Conservation (phyloP, 2,329 filamentous ascomycete genomes). For the Juglanconis sp. region DNA sequence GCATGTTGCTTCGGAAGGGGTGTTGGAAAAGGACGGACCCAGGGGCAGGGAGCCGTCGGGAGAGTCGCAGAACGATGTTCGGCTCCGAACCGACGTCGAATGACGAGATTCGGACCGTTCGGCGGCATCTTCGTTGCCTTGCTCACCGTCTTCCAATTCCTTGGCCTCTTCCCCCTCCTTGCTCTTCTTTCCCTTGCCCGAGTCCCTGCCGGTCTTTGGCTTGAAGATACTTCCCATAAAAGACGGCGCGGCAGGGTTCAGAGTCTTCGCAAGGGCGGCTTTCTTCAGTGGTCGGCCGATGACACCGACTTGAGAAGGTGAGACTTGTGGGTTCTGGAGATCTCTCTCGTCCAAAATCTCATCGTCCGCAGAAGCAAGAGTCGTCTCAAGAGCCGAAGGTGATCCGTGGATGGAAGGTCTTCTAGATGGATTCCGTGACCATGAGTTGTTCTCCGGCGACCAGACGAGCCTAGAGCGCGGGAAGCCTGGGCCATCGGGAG, state of each 20-base stretch:
- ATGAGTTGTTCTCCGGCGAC: conserved; percentile 43
- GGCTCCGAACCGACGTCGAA: conserved; percentile 17
- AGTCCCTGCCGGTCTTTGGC: conserved; percentile 38
- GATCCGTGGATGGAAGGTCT: conserved; percentile 79
- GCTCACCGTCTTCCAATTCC: conserved; percentile 20
- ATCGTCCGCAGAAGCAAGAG: conserved; percentile 61
- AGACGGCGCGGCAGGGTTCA: conserved; percentile 86
- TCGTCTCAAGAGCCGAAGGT: conserved; percentile 59
- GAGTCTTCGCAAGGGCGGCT: conserved; percentile 52
- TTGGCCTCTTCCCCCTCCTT: conserved; percentile 38
- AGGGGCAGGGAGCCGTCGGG: conserved; percentile 52
- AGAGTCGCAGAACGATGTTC: conserved; percentile 40
- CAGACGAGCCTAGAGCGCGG: conserved; percentile 14
- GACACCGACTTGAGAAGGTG: conserved; percentile 59
- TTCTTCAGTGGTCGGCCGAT: conserved; percentile 70
- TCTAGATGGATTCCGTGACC: conserved; percentile 70
- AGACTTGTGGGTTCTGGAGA: conserved; percentile 47
- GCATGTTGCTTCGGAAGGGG: conserved; percentile 50
- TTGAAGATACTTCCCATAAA: conserved; percentile 74
- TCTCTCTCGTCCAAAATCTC: conserved; percentile 60
- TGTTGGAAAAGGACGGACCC: conserved; percentile 54
- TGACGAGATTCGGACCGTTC: conserved; percentile 33
- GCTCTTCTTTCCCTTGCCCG: conserved; percentile 35
- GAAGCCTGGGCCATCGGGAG: conserved; percentile 44
- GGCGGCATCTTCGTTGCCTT: conserved; percentile 10